Conservation (phyloP, 495 filamentous ascomycete species). For the Collariella sp. region DNA sequence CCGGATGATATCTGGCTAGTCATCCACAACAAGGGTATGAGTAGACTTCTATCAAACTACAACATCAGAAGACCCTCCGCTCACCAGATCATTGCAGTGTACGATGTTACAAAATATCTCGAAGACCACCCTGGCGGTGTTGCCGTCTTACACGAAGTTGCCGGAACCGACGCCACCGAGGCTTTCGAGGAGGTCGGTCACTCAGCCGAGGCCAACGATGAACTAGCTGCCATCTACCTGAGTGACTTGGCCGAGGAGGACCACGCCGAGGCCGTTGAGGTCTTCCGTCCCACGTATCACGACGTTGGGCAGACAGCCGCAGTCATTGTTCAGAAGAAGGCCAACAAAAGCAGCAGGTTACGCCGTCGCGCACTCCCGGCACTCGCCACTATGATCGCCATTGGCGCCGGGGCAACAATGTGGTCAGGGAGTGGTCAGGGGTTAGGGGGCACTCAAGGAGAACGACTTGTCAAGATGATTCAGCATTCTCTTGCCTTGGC, state of each 20-base stretch:
- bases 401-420: constrained; percentile 5
- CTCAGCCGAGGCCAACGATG: constrained; percentile 19
- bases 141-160: constrained; percentile 46
- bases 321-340: constrained; percentile 23
- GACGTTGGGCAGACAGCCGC: constrained; percentile 14
- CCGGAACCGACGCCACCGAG: constrained; percentile 49
- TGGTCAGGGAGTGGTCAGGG: neutral
- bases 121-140: constrained; percentile 54
- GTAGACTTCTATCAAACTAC: neutral
- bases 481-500: neutral
- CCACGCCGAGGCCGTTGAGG: constrained; percentile 10
- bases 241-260: constrained; percentile 21
- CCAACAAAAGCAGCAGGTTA: neutral
- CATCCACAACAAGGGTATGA: constrained; percentile 47
- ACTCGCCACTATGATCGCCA: constrained; percentile 1
- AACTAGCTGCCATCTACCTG: neutral
- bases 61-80: neutral
- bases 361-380: neutral
- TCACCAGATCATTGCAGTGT: constrained; percentile 34
- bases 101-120: constrained; percentile 50
- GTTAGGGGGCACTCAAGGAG: neutral
- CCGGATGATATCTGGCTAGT: constrained; percentile 50
- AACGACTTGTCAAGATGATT: neutral
- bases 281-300: constrained; percentile 7
- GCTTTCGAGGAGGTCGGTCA: constrained; percentile 53